These are phyloP conservation scores for Candida chauliodis DNA, from an alignment of 805 yeast genomes.

Conservation along the genomic window DNA sequence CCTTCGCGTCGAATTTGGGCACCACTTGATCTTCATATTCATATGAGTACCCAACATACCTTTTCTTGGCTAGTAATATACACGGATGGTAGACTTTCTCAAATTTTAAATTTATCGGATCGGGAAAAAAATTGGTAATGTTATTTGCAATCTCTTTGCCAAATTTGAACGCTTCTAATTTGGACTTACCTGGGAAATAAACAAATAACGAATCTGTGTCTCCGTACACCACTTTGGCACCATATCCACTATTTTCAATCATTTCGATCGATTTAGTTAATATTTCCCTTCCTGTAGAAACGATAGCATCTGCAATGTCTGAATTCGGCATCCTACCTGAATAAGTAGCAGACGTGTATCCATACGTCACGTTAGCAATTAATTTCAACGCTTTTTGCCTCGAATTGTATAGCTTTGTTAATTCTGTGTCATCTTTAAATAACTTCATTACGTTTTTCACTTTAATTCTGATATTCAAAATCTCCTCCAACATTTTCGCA, in stretches of 20 bases:
- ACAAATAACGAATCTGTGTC: slow-evolving; percentile 95
- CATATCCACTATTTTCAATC: slow-evolving; percentile 67
- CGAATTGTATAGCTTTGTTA: slow-evolving; percentile 60
- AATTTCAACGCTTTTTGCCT: slow-evolving; percentile 84
- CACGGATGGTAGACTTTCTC: slow-evolving; percentile 93
- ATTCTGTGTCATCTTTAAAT: slow-evolving; percentile 39
- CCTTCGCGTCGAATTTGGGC: slow-evolving; percentile 90
- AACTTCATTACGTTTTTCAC: slow-evolving; percentile 72
- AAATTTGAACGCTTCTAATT: slow-evolving; percentile 69
- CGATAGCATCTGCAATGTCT: slow-evolving; percentile 93
- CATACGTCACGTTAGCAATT: slow-evolving; percentile 94
- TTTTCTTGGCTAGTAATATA: slow-evolving; percentile 71
- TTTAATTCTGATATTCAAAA: slow-evolving; percentile 74
- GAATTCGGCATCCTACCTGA: slow-evolving; percentile 98
- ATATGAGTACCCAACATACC: slow-evolving; percentile 86
- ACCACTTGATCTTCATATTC: slow-evolving; percentile 51
- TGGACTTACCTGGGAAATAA: slow-evolving; percentile 78
- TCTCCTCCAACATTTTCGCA: slow-evolving; percentile 80
- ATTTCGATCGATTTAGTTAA: slow-evolving; percentile 63
- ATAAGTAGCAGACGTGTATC: slow-evolving; percentile 90
- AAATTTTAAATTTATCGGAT: slow-evolving; percentile 78
- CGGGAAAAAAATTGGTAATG: slow-evolving; percentile 67
- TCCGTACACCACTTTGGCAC: slow-evolving; percentile 93
- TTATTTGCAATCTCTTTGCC: slow-evolving; percentile 68
- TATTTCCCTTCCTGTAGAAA: slow-evolving; percentile 84